A percentile compares a stretch with the other conserved stretches of the same genome.
Conservation (phyloP, 2,329 filamentous ascomycete species). For the Pseudogymnoascus sp. region DNA sequence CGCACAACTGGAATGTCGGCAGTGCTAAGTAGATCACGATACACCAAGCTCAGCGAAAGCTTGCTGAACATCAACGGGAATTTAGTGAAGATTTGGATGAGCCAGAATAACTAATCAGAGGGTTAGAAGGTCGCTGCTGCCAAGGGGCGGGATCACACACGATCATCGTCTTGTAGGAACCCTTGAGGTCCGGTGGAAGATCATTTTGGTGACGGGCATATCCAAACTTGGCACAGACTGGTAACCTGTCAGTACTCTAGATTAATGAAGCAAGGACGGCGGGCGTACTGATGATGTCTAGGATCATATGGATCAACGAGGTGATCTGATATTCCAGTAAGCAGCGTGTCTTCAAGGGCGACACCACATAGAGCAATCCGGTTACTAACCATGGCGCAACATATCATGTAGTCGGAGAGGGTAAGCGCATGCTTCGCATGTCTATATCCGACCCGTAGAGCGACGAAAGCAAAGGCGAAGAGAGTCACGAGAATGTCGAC, state of each 20-base stretch:
- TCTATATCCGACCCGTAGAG: slow-evolving; percentile 1
- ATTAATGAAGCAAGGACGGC: background rate
- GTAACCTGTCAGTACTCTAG: background rate
- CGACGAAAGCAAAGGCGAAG: background rate
- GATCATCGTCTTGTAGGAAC: background rate
- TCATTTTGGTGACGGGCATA: background rate
- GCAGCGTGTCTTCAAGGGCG: background rate
- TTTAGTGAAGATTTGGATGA: slow-evolving; percentile 14
- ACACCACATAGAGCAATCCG: background rate
- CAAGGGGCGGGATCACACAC: background rate
- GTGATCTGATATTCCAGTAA: background rate
- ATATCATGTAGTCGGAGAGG: slow-evolving; percentile 1
- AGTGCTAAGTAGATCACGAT: slow-evolving; percentile 8
- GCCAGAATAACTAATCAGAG: slow-evolving; percentile 8
- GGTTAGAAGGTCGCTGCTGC: background rate
- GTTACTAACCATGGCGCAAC: slow-evolving; percentile 1
- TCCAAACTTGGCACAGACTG: background rate
- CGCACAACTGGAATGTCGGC: slow-evolving; percentile 8
- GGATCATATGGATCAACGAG: background rate
- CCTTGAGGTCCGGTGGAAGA: background rate
- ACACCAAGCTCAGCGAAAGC: slow-evolving; percentile 11
- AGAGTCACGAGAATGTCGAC: background rate
- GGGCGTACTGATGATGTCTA: background rate
- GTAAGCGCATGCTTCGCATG: background rate
- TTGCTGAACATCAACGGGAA: slow-evolving; percentile 11